Evolutionary conservation across 192 early-diverging fungal genomes (phyloP).

Genomic region (Pilaira anomala): DNA sequence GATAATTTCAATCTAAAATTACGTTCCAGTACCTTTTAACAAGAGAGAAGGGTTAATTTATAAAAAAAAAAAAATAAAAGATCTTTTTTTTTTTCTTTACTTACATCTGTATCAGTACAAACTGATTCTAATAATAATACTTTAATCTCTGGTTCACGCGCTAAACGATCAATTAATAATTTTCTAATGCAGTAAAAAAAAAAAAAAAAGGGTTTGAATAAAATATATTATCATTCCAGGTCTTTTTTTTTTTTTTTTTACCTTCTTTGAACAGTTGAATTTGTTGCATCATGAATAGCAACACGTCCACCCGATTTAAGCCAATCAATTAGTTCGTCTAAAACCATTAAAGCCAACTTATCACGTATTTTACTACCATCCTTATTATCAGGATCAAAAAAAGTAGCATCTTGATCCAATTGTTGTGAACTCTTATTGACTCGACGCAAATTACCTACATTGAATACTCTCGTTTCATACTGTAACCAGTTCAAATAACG

Average conservation of each 20-base stretch:
- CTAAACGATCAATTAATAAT: conserved; percentile 58
- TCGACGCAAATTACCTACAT: conserved; percentile 93
- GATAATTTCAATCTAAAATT: conserved; percentile 89
- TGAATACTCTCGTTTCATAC: conserved; percentile 84
- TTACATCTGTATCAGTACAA: conserved; percentile 68
- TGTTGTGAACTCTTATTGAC: conserved; percentile 43
- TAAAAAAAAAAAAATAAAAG: background rate
- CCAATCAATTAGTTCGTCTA: conserved; percentile 92
- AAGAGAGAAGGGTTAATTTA: background rate
- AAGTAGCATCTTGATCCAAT: conserved; percentile 67
- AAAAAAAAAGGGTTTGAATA: background rate
- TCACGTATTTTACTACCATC: conserved; percentile 77
- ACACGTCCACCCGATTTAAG: conserved; percentile 83
- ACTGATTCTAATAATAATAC: conserved; percentile 82
- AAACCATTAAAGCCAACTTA: conserved; percentile 82
- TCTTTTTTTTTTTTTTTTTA: conserved; percentile 10
- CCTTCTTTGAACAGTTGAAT: conserved; percentile 84
- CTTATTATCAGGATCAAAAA: conserved; percentile 90
- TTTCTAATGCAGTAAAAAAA: conserved; percentile 28
- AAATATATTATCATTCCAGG: background rate
- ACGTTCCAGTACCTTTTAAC: conserved; percentile 58
- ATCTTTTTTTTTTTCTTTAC: too few relatives aligned
- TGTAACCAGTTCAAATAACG: conserved; percentile 83
- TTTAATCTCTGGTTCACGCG: conserved; percentile 60
- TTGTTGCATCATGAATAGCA: conserved; percentile 94